Base-by-base conservation (phyloP, 257 asterid genomes). In the Echites panduratus region DNA sequence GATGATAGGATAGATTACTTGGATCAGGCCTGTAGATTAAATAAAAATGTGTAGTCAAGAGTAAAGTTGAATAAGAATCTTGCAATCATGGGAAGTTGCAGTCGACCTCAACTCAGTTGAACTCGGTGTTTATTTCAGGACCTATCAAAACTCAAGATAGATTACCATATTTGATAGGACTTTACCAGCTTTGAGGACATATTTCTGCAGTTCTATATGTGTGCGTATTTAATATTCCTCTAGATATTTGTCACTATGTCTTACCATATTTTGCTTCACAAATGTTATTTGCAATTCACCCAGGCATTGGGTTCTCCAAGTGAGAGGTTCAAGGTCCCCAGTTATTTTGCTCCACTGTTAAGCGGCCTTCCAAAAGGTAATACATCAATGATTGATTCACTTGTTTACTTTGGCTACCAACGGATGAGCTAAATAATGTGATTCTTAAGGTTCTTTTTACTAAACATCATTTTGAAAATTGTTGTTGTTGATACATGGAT, bases 241-340 rank as follows among this genome's bases (percentile, higher is more conserved):
- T 57, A 16, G 52, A 24, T 19, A 20, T 41, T 26, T 47, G 10
- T 43, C 29, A 41, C 24, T 16, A 14, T 40, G 14, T 48, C 19
- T 29, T 16, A 40, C 16, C 27, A 22, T 44, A 59, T 43, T 52
- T 70, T 70, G 57, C 54, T 50, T 64, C 24, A 20, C 22, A 22
- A 35, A 12, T 38, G 3, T 73, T 75, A 5, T 80, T 68, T 73
- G 22, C 7, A 68, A 75, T 67, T 76, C 68, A 45, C 40, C n/a
- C 96, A 93, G 97, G 98, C 97, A 47, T 53, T 94, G 69, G 88
- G 87, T 69, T 86, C 93, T 78, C 81, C 88, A 50, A 76, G 76
- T 41, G 85, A 85, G 78, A 79, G 59, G 53, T 87, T 85, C 78
- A 61, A 54, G 69, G 75, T 83, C 72, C 87, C 98, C 74, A 29